Conservation (phyloP, 1,139 yeast species). For the Yamadazyma kanchanaburiensis region DNA sequence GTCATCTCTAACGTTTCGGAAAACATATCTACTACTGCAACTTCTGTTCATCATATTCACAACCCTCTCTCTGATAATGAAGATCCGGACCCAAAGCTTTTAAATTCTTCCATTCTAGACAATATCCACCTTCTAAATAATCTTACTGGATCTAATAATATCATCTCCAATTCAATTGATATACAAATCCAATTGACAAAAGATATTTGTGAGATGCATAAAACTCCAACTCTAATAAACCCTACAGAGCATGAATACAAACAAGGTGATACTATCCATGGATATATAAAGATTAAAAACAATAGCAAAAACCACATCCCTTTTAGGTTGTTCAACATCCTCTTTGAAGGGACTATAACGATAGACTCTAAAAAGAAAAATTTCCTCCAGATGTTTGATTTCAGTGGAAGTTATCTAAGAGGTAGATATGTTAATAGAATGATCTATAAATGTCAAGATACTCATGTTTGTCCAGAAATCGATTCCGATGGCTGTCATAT, state of each 20-base stretch:
- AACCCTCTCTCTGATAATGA: conserved; percentile 32
- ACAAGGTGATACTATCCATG: conserved; percentile 41
- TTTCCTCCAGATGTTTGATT: conserved; percentile 44
- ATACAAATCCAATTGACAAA: conserved; percentile 32
- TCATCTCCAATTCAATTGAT: conserved; percentile 23
- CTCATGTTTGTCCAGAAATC: conserved; percentile 12
- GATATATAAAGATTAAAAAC: conserved; percentile 31
- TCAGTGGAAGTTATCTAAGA: conserved; percentile 36
- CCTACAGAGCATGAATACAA: conserved; percentile 34
- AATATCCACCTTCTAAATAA: conserved; percentile 30
- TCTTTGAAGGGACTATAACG: conserved; percentile 36
- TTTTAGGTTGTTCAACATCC: conserved; percentile 41
- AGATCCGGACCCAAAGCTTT: conserved; percentile 25
- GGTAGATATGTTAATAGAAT: conserved; percentile 28
- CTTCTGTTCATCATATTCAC: conserved; percentile 1
- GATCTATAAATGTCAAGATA: conserved; percentile 19
- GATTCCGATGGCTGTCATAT: conserved; percentile 24
- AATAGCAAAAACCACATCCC: conserved; percentile 22
- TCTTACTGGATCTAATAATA: conserved; percentile 27
- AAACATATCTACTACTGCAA: not conserved
- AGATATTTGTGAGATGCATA: conserved; percentile 29
- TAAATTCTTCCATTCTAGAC: conserved; percentile 37
- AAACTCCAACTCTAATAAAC: conserved; percentile 27
- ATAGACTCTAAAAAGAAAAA: conserved; percentile 16
- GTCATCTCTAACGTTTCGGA: not conserved